Percentiles rank a stretch among this genome's conserved stretches.
phyloP scores from a whole-genome alignment of 495 filamentous ascomycete genomes.

The Penicillium arizonense region DNA sequence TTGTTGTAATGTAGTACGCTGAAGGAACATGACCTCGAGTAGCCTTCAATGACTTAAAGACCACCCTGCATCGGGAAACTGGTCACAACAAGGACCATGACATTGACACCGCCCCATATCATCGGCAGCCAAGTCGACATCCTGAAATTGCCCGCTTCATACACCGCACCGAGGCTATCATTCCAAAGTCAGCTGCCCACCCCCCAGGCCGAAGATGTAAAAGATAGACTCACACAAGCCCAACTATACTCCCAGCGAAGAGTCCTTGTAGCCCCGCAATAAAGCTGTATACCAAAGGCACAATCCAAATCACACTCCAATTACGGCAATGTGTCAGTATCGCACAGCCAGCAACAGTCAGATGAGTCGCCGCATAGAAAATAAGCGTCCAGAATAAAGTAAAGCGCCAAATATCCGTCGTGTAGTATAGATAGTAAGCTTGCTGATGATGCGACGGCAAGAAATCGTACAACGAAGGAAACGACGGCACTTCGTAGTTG shows the following conservation, averaged over 20 bases:
- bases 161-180: constrained; percentile 78
- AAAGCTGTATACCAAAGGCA: constrained; percentile 71
- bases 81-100: constrained; percentile 83
- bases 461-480: constrained; percentile 87
- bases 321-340: constrained; percentile 65
- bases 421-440: constrained; percentile 71
- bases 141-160: constrained; percentile 80
- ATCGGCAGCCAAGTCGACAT: constrained; percentile 99
- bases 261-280: constrained; percentile 79
- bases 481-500: constrained; percentile 69
- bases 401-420: constrained; percentile 84
- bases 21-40: not conserved
- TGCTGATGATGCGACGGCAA: constrained; percentile 50
- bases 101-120: constrained; percentile 88
- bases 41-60: constrained; percentile 70
- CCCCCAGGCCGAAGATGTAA: not conserved
- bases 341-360: constrained; percentile 65
- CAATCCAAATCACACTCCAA: constrained; percentile 74
- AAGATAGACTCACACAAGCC: constrained; percentile 69
- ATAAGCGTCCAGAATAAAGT: constrained; percentile 83
- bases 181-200: constrained; percentile 1
- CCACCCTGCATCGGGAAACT: constrained; percentile 97
- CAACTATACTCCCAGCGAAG: constrained; percentile 85
- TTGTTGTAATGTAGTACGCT: not conserved
- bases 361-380: constrained; percentile 43